Percentiles rank a stretch among this genome's conserved stretches.
These are phyloP conservation scores for Fusarium penzigii DNA, from an alignment of 2,329 filamentous ascomycete species.

Conservation along the genomic window DNA sequence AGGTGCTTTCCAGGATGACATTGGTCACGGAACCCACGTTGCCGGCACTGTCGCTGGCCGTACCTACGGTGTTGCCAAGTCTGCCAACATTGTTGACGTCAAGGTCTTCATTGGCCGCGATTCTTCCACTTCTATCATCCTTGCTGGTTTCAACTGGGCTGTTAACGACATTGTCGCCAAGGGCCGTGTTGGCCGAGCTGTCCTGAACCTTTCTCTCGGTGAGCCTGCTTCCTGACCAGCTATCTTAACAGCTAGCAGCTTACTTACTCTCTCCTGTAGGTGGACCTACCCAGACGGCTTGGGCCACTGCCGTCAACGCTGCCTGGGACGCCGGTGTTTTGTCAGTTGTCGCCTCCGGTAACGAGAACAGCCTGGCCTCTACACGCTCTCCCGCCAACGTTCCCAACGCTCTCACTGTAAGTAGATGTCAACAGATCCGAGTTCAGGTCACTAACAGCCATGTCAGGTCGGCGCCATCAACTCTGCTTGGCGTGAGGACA, in stretches of 20 bases:
- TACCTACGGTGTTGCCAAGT: conserved; percentile 39
- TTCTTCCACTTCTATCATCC: conserved; percentile 23
- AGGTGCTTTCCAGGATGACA: conserved; percentile 1
- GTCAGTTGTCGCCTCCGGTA: conserved; percentile 40
- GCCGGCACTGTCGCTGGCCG: conserved; percentile 21
- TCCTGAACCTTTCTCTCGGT: conserved; percentile 48
- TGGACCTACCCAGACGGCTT: conserved; percentile 9
- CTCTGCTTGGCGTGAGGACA: conserved; percentile 33
- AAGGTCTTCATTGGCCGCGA: conserved; percentile 39
- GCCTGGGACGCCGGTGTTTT: conserved; percentile 32
- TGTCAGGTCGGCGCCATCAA: conserved; percentile 28
- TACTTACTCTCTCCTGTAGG: background rate
- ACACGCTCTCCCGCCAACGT: conserved; percentile 26
- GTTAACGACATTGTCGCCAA: conserved; percentile 35
- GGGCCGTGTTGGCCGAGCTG: conserved; percentile 33
- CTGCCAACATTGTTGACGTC: conserved; percentile 41
- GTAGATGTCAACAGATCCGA: too few relatives aligned
- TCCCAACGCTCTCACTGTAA: conserved; percentile 26
- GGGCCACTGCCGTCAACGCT: conserved; percentile 20
- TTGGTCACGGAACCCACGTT: conserved; percentile 21
- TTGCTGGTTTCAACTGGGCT: conserved; percentile 38
- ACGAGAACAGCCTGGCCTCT: conserved; percentile 14
- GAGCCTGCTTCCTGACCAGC: background rate
- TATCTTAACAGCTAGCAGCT: background rate
- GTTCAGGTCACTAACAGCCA: too few relatives aligned